Evolutionary conservation across 495 filamentous ascomycete species (phyloP), one percentile per base, ranked within the genome.

Genomic region (Parachaetomium inaequale): DNA sequence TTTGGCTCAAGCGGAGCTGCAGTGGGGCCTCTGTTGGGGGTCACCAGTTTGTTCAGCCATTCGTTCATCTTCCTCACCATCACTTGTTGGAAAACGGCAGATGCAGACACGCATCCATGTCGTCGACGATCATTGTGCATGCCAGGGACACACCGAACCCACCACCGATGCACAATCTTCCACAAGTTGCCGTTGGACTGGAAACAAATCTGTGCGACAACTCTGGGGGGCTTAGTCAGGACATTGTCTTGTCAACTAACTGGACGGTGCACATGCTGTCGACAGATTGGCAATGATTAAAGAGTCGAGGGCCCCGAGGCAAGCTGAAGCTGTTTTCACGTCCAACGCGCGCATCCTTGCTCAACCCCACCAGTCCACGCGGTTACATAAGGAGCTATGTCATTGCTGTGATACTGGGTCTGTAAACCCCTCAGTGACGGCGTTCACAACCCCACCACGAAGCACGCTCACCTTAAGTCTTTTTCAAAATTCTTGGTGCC

Each of bases 371-470:
- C 45, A 25, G 26, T 34, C 28, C 26, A 0, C 43, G 23, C 31
- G 36, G 15, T 62, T 62, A 62, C 52, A 50, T 49, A 62, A 62
- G 52, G 60, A 15, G 40, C 38, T 62, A 62, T 62, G 52, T 62
- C 60, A 56, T 62, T 28, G 38, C 50, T 29, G 19, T 36, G 59
- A 31, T 31, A 23, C 34, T 56, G 53, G 53, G 26, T 62, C 51
- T 42, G 40, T 49, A 61, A 56, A 56, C 60, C 60, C 60, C 60
- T 56, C 60, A 62, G 19, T 42, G 6, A 8, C 57, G 42, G 40
- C 42, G 19, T 46, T 36, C 42, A 28, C 42, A 60, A 42, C 58
- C 21, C 56, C 56, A 59, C 56, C 31, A 38, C 43, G 10, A 3
- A 23, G 15, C n/a, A 49, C n/a, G 43, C 31, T 50, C 43, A 21